Percentiles rank a stretch among this genome's conserved stretches.
Evolutionary conservation across 2,329 filamentous ascomycete species (phyloP).

Genomic region (Orbilia quercus): DNA sequence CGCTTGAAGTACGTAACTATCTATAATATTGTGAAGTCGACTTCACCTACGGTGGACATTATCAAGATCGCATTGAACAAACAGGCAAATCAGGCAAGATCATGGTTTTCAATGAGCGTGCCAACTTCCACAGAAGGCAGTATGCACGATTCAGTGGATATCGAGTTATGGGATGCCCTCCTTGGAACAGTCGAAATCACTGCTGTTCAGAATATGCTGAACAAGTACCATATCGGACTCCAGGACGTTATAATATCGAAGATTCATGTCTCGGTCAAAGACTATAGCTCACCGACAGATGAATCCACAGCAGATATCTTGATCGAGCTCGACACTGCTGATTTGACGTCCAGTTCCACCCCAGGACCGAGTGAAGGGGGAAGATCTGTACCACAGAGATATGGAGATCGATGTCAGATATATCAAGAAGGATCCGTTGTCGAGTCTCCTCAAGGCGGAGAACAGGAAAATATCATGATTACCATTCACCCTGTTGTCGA

Average conservation of each 20-base stretch:
- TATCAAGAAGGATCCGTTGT: neutral
- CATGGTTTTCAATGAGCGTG: slow-evolving; percentile 2
- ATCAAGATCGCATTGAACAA: neutral
- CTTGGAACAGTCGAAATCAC: slow-evolving; percentile 3
- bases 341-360: neutral
- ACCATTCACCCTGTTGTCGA: slow-evolving; percentile 10
- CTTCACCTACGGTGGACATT: neutral
- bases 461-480: neutral
- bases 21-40: neutral
- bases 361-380: neutral
- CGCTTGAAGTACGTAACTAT: slow-evolving; percentile 5
- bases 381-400: neutral
- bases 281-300: neutral
- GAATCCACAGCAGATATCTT: neutral
- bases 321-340: neutral
- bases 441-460: neutral
- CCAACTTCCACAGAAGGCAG: neutral
- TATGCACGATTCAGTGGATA: neutral
- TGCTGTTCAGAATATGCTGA: slow-evolving; percentile 9
- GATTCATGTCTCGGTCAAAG: slow-evolving; percentile 7
- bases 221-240: slow-evolving; percentile 2
- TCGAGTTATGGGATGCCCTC: slow-evolving; percentile 12
- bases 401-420: neutral
- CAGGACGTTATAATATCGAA: slow-evolving; percentile 8
- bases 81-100: neutral